Percentiles rank a stretch among this genome's conserved stretches.
phyloP scores from a whole-genome alignment of 1,139 yeast species.

The Casaregolazyma suthepensis region DNA sequence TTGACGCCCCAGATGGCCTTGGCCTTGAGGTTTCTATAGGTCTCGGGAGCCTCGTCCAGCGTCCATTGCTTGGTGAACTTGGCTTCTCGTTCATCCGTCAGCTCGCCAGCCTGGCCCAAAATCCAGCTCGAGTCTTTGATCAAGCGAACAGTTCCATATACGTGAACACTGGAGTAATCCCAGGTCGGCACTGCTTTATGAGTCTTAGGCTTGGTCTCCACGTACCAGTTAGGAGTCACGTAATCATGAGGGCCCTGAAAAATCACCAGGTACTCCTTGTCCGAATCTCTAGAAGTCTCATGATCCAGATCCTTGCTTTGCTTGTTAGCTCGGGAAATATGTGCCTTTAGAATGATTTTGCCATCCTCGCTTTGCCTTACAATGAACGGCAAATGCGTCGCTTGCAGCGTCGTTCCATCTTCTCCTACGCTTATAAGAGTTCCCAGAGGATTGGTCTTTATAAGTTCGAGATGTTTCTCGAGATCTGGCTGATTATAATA shows the following conservation, averaged over 20 bases:
- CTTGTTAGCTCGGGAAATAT: constrained; percentile 50
- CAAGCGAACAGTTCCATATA: constrained; percentile 48
- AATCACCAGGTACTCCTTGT: constrained; percentile 41
- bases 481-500: constrained; percentile 8
- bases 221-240: constrained; percentile 57
- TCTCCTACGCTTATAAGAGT: constrained; percentile 42
- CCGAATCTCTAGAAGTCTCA: constrained; percentile 1
- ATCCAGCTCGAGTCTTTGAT: constrained; percentile 40
- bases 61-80: constrained; percentile 43
- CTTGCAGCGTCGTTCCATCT: constrained; percentile 30
- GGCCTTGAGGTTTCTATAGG: constrained; percentile 40
- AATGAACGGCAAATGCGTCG: constrained; percentile 57
- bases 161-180: constrained; percentile 61
- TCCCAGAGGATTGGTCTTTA: constrained; percentile 32
- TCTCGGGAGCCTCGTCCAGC: constrained; percentile 54
- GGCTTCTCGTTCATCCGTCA: constrained; percentile 47
- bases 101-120: constrained; percentile 39
- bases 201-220: constrained; percentile 46
- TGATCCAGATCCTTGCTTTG: constrained; percentile 42
- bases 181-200: constrained; percentile 69
- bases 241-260: constrained; percentile 53
- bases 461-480: constrained; percentile 29
- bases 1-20: constrained; percentile 58
- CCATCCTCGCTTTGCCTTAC: background rate
- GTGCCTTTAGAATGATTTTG: constrained; percentile 43